phyloP scores from a whole-genome alignment of 257 asterid species.

The Forsythia viridissima region DNA sequence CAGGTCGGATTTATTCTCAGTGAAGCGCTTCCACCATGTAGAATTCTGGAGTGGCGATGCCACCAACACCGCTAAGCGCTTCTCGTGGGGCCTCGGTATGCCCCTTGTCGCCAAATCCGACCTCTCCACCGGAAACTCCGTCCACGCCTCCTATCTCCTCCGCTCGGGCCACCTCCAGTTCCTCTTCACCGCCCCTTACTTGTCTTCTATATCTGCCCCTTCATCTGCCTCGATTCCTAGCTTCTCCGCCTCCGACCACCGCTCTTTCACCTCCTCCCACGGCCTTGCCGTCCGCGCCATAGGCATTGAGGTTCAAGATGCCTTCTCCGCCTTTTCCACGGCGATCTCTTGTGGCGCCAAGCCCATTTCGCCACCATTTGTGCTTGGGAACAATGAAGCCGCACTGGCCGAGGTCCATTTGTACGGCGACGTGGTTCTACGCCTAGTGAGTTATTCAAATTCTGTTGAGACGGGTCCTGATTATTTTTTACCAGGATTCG shows the following conservation, averaged over 20 bases:
- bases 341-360: conserved; percentile 71
- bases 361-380: conserved; percentile 51
- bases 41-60: conserved; percentile 96
- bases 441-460: conserved; percentile 49
- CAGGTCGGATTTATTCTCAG: conserved; percentile 60
- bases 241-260: conserved; percentile 48
- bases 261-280: conserved; percentile 56
- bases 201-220: conserved; percentile 45
- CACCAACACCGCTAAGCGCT: conserved; percentile 69
- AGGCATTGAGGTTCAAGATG: conserved; percentile 62
- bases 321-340: conserved; percentile 50
- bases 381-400: conserved; percentile 37
- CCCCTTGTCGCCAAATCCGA: conserved; percentile 77
- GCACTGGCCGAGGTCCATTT: conserved; percentile 68
- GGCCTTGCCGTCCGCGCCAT: conserved; percentile 89
- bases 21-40: conserved; percentile 75
- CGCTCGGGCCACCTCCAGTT: conserved; percentile 69
- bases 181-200: conserved; percentile 87
- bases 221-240: conserved; percentile 66
- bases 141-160: conserved; percentile 83
- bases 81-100: conserved; percentile 92
- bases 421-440: conserved; percentile 76
- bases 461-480: neutral
- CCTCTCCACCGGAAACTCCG: conserved; percentile 86
- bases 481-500: conserved; percentile 70